Evolutionary conservation across 2,329 filamentous ascomycete genomes (phyloP).

Genomic region (Xylaria hypoxylon): DNA sequence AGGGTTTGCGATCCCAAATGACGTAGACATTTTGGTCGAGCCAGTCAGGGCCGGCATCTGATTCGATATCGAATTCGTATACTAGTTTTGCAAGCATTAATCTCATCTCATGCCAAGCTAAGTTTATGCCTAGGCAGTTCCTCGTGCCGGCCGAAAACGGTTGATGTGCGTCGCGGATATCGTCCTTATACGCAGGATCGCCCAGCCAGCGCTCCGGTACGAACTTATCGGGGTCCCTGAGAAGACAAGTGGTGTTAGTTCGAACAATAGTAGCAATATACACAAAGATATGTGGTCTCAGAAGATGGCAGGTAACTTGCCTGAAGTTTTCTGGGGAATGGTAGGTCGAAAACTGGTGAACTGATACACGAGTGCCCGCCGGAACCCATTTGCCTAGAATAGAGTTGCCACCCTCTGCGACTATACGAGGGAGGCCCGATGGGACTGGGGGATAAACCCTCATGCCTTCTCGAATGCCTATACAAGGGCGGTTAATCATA

Average conservation of each 20-base stretch:
- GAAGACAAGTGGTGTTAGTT: background rate
- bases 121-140: conserved; percentile 42
- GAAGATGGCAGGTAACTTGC: background rate
- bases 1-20: conserved; percentile 34
- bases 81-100: conserved; percentile 39
- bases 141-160: conserved; percentile 42
- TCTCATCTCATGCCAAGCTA: conserved; percentile 43
- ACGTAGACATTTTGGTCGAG: conserved; percentile 37
- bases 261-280: background rate
- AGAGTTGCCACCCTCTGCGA: conserved; percentile 33
- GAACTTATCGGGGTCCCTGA: conserved; percentile 40
- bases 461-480: conserved; percentile 36
- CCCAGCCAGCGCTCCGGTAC: conserved; percentile 44
- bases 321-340: conserved; percentile 35
- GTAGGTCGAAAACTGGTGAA: conserved; percentile 36
- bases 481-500: background rate
- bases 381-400: conserved; percentile 35
- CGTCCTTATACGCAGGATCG: conserved; percentile 37
- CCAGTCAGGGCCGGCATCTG: conserved; percentile 34
- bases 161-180: conserved; percentile 41
- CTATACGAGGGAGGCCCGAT: conserved; percentile 29
- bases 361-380: conserved; percentile 34
- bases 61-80: conserved; percentile 38
- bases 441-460: conserved; percentile 39
- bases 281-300: background rate